Evolutionary conservation across 768 basidiomycete genomes (phyloP).

Genomic region (Hemileccinum rubropunctum): DNA sequence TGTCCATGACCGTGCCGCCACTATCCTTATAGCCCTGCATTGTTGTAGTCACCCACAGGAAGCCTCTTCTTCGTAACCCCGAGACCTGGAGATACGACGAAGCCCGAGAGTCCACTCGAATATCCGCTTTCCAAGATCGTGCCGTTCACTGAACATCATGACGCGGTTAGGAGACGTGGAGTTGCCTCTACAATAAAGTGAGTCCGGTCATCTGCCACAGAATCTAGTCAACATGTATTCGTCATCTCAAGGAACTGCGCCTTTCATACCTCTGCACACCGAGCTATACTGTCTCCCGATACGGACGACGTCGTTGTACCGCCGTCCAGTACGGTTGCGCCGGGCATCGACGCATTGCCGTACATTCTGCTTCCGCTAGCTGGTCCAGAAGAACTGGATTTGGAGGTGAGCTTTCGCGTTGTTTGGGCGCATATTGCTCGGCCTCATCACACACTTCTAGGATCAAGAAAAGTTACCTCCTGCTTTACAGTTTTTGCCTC

Average conservation of each 20-base stretch:
- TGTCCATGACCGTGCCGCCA: neutral
- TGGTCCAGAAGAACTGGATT: slow-evolving; percentile 91
- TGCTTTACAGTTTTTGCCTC: slow-evolving; percentile 83
- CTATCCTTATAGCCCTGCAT: slow-evolving; percentile 1
- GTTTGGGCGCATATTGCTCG: neutral
- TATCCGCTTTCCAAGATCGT: slow-evolving; percentile 83
- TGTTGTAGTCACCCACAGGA: slow-evolving; percentile 63
- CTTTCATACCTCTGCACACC: slow-evolving; percentile 67
- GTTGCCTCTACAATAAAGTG: slow-evolving; percentile 88
- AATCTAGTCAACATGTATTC: slow-evolving; percentile 8
- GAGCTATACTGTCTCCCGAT: slow-evolving; percentile 69
- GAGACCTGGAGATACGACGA: slow-evolving; percentile 47
- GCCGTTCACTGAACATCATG: slow-evolving; percentile 86
- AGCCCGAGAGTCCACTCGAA: slow-evolving; percentile 49
- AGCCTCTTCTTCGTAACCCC: slow-evolving; percentile 80
- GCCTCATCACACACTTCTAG: slow-evolving; percentile 37
- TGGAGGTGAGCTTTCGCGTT: slow-evolving; percentile 57
- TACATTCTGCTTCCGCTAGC: slow-evolving; percentile 88
- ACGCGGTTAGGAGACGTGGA: slow-evolving; percentile 83
- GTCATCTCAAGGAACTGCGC: slow-evolving; percentile 63
- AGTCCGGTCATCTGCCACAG: slow-evolving; percentile 13
- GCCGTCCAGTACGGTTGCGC: slow-evolving; percentile 54
- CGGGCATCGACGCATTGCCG: slow-evolving; percentile 83
- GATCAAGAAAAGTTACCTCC: slow-evolving; percentile 86
- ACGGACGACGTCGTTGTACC: slow-evolving; percentile 51